Conservation (phyloP, 164 flowering plant species). For the Aristolochia fimbriata region DNA sequence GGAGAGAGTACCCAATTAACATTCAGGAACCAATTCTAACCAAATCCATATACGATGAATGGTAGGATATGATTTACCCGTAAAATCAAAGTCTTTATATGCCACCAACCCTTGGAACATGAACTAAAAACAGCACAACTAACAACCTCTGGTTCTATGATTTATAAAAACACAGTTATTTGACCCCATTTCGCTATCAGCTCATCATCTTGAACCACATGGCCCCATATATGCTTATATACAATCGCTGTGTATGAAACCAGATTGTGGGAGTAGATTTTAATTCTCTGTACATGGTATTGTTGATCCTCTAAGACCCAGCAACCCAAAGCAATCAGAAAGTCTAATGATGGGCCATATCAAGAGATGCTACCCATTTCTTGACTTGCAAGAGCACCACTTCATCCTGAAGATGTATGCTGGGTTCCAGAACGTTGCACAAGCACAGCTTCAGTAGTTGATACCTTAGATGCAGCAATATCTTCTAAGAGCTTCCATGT, state of each 20-base stretch:
- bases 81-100: constrained; percentile 1
- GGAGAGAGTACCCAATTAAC: constrained; percentile 11
- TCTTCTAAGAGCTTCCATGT: constrained; percentile 69
- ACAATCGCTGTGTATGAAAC: constrained; percentile 13
- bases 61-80: constrained; percentile 8
- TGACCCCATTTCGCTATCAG: background rate
- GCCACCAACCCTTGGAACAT: constrained; percentile 7
- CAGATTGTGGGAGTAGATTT: constrained; percentile 1
- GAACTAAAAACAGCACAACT: constrained; percentile 7
- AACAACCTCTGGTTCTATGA: constrained; percentile 1
- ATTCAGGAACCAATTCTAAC: background rate
- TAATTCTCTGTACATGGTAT: constrained; percentile 13
- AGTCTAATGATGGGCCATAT: constrained; percentile 1
- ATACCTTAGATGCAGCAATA: constrained; percentile 42
- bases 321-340: constrained; percentile 15
- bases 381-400: constrained; percentile 4
- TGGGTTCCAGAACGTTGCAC: constrained; percentile 13
- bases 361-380: background rate
- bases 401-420: constrained; percentile 14
- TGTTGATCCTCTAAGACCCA: constrained; percentile 9
- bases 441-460: constrained; percentile 44
- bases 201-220: background rate
- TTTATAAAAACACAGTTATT: background rate
- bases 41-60: background rate
- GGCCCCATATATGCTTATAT: constrained; percentile 11